Evolutionary conservation across 2,329 filamentous ascomycete genomes (phyloP).

Genomic region (Clonostachys sp.): DNA sequence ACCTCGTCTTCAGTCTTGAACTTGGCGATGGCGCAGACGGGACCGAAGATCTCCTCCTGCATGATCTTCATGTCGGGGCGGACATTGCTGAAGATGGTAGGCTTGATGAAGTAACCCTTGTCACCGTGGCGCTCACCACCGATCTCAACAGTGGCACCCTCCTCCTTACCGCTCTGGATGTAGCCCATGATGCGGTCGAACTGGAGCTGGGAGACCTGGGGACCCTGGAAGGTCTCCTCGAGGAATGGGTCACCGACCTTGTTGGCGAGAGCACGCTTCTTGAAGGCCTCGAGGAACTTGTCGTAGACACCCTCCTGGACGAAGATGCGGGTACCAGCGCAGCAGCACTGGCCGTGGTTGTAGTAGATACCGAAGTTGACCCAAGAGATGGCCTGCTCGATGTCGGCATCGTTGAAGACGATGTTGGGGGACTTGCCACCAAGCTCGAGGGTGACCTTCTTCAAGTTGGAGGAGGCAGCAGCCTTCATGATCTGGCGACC

Average conservation of each 20-base stretch:
- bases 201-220: slow-evolving; percentile 75
- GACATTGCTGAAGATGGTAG: slow-evolving; percentile 80
- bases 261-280: slow-evolving; percentile 65
- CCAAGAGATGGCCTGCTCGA: slow-evolving; percentile 69
- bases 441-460: slow-evolving; percentile 73
- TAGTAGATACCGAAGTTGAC: slow-evolving; percentile 62
- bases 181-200: slow-evolving; percentile 79
- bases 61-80: slow-evolving; percentile 78
- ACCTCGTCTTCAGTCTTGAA: slow-evolving; percentile 76
- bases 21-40: slow-evolving; percentile 75
- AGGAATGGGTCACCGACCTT: slow-evolving; percentile 75
- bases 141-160: slow-evolving; percentile 53
- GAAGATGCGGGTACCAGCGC: slow-evolving; percentile 73
- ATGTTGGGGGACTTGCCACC: slow-evolving; percentile 75
- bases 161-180: slow-evolving; percentile 59
- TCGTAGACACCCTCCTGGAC: slow-evolving; percentile 81
- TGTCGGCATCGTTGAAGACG: slow-evolving; percentile 68
- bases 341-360: slow-evolving; percentile 59
- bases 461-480: slow-evolving; percentile 66
- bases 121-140: slow-evolving; percentile 46
- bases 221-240: slow-evolving; percentile 74
- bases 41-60: slow-evolving; percentile 85
- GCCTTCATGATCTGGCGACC: slow-evolving; percentile 73
- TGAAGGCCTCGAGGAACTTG: slow-evolving; percentile 74
- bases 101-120: slow-evolving; percentile 82